Base-by-base conservation (phyloP, 768 basidiomycete species). In the Auricularia auricula-judae region DNA sequence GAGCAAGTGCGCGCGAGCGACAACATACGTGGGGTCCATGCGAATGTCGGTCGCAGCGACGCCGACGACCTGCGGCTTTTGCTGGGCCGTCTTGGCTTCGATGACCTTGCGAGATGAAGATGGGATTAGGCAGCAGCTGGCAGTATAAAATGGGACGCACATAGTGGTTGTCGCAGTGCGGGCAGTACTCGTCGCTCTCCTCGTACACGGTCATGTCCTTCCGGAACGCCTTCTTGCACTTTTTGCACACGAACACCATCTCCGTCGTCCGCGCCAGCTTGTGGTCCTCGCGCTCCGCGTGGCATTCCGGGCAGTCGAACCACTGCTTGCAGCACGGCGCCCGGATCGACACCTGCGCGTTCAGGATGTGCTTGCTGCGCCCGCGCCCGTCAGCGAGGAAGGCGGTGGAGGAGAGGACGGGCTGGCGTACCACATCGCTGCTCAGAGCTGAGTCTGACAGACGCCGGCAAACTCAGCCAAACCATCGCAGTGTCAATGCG, bases 91-190 rank as follows among this genome's bases (percentile, higher is more conserved):
- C 75, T 95, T 96, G 5, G 96, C 95, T 36, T 95, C 91, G 68
- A 96, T 80, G 42, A 98, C 89, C 94, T 98, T 29, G 29, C 29
- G 29, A 29, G 29, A 29, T 29, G 29, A 29, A 29, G 29, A 29
- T 29, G 29, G 29, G 29, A 2, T 29, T 29, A 3, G 29, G 2
- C 29, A 29, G 29, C 29, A 29, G 16, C 21, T 29, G 42, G 36
- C 66, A 36, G 2, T 35, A 44, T 36, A 33, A 39, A 18, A 21
- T 35, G 18, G 21, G n/a, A 79, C 89, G 70, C 72, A 96, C 97
- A 74, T 95, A 99, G 72, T 95, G 95, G 73, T 98, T 98, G 76
- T 98, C 97, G 72, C 97, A 98, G 75, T 97, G 89, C 0, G 96
- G 97, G 73, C 97, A 98, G 73, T 87, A 98, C 75, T 99, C 97